Conservation (phyloP, 495 filamentous ascomycete genomes). For the Usnea hakonensis region DNA sequence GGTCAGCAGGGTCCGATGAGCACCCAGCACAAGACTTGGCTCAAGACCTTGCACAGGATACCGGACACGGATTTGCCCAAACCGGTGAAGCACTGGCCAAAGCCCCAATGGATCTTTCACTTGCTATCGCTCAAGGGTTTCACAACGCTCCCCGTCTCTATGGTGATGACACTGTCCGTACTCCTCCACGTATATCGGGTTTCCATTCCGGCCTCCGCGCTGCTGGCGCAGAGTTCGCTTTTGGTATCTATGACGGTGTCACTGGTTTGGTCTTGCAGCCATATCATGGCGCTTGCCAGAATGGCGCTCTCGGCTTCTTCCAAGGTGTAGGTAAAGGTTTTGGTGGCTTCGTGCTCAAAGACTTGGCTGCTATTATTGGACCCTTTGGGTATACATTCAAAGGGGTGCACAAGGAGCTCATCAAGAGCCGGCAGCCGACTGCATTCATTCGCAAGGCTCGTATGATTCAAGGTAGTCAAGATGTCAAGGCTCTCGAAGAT, state of each 20-base stretch:
- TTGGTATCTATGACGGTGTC: conserved; percentile 66
- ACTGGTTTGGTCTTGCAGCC: conserved; percentile 64
- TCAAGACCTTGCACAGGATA: conserved; percentile 35
- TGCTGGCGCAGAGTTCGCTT: conserved; percentile 57
- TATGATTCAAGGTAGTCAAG: conserved; percentile 36
- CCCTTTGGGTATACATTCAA: conserved; percentile 59
- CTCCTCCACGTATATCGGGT: conserved; percentile 54
- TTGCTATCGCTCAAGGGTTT: conserved; percentile 72
- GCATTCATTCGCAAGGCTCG: conserved; percentile 42
- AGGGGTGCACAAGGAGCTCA: conserved; percentile 43
- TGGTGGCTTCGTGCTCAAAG: conserved; percentile 64
- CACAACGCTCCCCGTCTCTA: conserved; percentile 78
- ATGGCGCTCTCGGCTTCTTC: conserved; percentile 52
- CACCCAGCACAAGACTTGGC: conserved; percentile 30
- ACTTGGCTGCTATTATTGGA: conserved; percentile 55
- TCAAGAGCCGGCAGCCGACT: conserved; percentile 40
- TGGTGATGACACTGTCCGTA: conserved; percentile 45
- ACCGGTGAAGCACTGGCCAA: conserved; percentile 40
- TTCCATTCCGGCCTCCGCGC: conserved; percentile 60
- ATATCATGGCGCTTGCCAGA: conserved; percentile 50
- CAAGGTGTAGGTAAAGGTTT: conserved; percentile 69
- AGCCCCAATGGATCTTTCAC: conserved; percentile 53
- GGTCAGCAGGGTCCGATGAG: conserved; percentile 20
- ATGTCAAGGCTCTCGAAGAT: conserved; percentile 17
- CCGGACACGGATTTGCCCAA: conserved; percentile 40